Conservation (phyloP, 164 flowering plant genomes). For the Cinnamomum chago region DNA sequence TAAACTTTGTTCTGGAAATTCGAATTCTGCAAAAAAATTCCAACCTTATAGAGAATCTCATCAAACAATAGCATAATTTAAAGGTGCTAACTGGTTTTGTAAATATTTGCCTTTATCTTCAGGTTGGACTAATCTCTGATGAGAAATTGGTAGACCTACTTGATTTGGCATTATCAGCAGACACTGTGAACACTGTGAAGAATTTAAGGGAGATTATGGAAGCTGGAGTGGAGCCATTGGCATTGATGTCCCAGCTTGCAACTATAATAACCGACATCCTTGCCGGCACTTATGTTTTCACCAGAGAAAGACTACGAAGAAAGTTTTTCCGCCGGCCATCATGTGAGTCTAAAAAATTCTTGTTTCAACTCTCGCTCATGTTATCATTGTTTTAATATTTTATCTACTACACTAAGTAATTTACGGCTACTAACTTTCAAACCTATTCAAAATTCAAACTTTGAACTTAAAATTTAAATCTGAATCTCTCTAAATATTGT, state of each 20-base stretch:
- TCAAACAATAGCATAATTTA: not conserved
- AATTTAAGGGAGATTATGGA: slow-evolving; percentile 90
- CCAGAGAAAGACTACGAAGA: slow-evolving; percentile 63
- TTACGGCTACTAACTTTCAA: not conserved
- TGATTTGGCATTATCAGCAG: slow-evolving; percentile 97
- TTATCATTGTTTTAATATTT: not conserved
- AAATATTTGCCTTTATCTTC: slow-evolving; percentile 15
- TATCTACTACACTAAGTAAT: not conserved
- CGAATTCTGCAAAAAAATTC: not conserved
- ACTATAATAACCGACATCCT: slow-evolving; percentile 94
- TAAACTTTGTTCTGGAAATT: too few relatives aligned
- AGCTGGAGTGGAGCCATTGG: slow-evolving; percentile 91
- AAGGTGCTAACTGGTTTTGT: not conserved
- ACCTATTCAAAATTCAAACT: too few relatives aligned
- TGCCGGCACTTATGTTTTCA: slow-evolving; percentile 82
- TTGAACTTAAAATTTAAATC: too few relatives aligned
- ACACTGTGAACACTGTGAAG: slow-evolving; percentile 97
- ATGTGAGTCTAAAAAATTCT: slow-evolving; percentile 48
- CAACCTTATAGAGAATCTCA: not conserved
- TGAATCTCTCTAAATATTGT: too few relatives aligned
- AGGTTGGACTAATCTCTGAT: slow-evolving; percentile 96
- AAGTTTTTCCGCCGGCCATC: slow-evolving; percentile 75
- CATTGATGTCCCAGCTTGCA: slow-evolving; percentile 98
- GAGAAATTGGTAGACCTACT: slow-evolving; percentile 96
- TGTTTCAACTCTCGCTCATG: not conserved